Evolutionary conservation across 1,284 basidiomycete genomes (phyloP), one percentile per base, ranked within the genome.

Genomic region (Malassezia slooffiae): DNA sequence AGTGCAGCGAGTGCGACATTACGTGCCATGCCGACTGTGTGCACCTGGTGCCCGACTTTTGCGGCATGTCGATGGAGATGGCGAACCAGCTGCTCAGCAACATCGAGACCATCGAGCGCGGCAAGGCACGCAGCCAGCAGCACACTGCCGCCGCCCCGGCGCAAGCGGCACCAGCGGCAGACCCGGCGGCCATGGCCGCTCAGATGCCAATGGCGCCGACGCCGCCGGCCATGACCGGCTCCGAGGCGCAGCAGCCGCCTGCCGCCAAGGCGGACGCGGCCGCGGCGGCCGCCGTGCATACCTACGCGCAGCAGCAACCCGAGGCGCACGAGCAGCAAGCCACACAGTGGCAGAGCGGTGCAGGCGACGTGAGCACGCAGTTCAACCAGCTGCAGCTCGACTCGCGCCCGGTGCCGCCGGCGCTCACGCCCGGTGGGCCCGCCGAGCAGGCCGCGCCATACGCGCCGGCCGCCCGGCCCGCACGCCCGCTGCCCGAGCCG

Each of bases 1-100:
- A 85, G 72, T 99, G 93, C 72, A 81, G 82, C 39, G 91, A 97
- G 70, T 99, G 93, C 72, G 81, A 83, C 64, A 81, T 96, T 53
- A 96, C 91, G 41, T 93, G 89, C 60, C 93, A 99, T 72, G 88
- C 88, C 17, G 88, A 93, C 55, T 99, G 93, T 72, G 87, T 89
- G 1, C 93, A 97, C 70, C 79, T 97, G 41, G 91, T 99, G 23
- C 93, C 93, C 46, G 91, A 97, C 72, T 96, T 99, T 72, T 99
- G 93, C 67, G 93, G 93, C 38, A 96, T 99, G 91, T 89, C 88
- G 17, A 97, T 97, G 91, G 93, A 95, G 72, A 93, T 87, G 50
- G 93, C 93, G 30, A 96, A 96, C 70, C 81, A 84, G 63, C 76
- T 99, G 20, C 77, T 97, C 43, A 81, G 82, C 50, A 84, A 91